Evolutionary conservation across 352 stramenopile genomes (phyloP), one percentile per base, ranked within the genome.

Genomic region (Phytophthora fragariaefolia): DNA sequence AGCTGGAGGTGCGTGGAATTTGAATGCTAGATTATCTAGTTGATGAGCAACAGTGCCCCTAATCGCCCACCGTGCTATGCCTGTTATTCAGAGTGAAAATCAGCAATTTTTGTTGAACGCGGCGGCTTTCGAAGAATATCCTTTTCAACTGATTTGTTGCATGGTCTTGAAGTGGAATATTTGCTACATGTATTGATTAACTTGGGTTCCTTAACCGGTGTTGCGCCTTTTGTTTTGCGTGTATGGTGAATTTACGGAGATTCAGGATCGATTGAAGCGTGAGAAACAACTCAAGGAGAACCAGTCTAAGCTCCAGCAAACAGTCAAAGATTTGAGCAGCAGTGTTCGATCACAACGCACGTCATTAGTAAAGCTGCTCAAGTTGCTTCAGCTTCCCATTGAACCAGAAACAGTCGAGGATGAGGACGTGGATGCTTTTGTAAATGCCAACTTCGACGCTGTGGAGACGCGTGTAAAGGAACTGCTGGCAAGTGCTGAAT

Each of bases 91-190:
- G 83, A 86, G 69, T 70, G 86, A 95, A 72, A 95, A 95, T 58
- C 82, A 93, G 73, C 80, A 95, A 67, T 92, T 90, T 43, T 61
- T 95, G 73, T 66, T 93, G 54, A 92, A 93, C 40, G 86, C 85
- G 9, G 85, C 83, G 5, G 83, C 86, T 40, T 90, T 95, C 53
- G 86, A 95, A 93, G 83, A 94, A 91, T 91, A 91, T 93, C 83
- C 80, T 89, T 83, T 76, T 52, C 46, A 69, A 68, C 60, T 51
- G 20, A 20, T 61, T 54, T 26, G 45, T 38, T 46, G 56, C 56
- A 77, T 68, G 24, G 73, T 40, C 40, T 45, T 76, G 43, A 22
- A 46, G 8, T 49, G 46, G 20, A 55, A 34, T n/a, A 24, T 5
- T 56, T 24, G 30, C 36, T 70, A 34, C 26, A 30, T 20, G 34